Evolutionary conservation across 257 asterid genomes (phyloP).

Genomic region (Solanum ahanhuiri): DNA sequence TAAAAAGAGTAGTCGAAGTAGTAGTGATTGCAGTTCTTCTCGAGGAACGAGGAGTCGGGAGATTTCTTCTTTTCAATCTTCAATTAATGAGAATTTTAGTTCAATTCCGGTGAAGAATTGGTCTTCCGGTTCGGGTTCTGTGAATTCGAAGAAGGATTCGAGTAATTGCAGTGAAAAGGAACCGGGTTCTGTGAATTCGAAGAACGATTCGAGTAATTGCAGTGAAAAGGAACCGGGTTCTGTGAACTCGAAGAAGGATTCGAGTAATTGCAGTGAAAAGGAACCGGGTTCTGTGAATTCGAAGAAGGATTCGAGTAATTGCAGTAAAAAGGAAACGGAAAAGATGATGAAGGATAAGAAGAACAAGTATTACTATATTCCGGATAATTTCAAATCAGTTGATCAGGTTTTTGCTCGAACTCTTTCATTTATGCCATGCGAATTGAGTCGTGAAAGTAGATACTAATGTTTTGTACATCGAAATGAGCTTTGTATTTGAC

Average conservation of each 20-base stretch:
- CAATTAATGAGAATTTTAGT: neutral
- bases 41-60: neutral
- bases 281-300: neutral
- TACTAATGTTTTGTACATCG: neutral
- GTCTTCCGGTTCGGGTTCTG: neutral
- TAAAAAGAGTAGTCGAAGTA: neutral
- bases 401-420: constrained; percentile 49
- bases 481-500: neutral
- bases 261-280: constrained; percentile 2
- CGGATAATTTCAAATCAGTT: constrained; percentile 52
- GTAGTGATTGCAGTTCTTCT: neutral
- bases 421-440: neutral
- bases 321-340: neutral
- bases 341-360: constrained; percentile 1
- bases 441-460: neutral
- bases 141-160: neutral
- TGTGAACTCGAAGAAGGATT: neutral
- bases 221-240: neutral
- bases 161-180: constrained; percentile 6
- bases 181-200: neutral
- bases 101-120: neutral
- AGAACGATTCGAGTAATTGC: constrained; percentile 9
- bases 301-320: constrained; percentile 9
- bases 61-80: neutral
- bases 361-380: constrained; percentile 47